Evolutionary conservation across 345 rosid genomes (phyloP).

Genomic region (Euphorbia pulcherrima): DNA sequence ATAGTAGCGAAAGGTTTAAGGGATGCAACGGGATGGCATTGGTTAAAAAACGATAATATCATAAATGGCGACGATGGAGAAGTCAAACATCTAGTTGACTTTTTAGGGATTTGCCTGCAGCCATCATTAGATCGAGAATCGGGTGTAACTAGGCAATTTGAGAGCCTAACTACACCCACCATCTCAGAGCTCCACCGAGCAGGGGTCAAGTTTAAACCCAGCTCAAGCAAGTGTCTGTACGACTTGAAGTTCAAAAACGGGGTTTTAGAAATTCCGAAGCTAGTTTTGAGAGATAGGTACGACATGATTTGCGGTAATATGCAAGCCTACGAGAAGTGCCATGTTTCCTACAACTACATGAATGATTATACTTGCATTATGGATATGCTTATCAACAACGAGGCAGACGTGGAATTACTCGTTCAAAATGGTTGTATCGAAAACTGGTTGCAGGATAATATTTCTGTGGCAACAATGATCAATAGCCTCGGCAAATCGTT

Average conservation of each 20-base stretch:
- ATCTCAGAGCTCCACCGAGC: neutral
- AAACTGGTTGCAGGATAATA: constrained; percentile 2
- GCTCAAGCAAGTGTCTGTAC: neutral
- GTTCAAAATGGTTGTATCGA: constrained; percentile 4
- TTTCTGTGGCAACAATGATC: neutral
- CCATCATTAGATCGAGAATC: neutral
- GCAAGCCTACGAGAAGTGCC: neutral
- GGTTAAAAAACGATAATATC: neutral
- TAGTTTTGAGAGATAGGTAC: neutral
- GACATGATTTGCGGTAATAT: neutral
- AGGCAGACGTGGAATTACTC: neutral
- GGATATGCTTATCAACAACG: neutral
- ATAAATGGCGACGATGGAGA: neutral
- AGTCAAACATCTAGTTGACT: neutral
- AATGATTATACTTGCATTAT: neutral
- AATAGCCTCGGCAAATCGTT: neutral
- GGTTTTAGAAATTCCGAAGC: neutral
- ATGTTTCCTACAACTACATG: neutral
- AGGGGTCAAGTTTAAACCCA: neutral
- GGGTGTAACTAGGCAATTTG: neutral
- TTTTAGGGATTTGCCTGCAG: neutral
- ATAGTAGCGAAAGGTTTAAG: neutral
- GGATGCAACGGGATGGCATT: neutral
- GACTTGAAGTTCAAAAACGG: neutral
- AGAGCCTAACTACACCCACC: neutral